These are phyloP conservation scores for Arabidopsis lyrata DNA, from an alignment of 441 rosid species.

Conservation along the genomic window DNA sequence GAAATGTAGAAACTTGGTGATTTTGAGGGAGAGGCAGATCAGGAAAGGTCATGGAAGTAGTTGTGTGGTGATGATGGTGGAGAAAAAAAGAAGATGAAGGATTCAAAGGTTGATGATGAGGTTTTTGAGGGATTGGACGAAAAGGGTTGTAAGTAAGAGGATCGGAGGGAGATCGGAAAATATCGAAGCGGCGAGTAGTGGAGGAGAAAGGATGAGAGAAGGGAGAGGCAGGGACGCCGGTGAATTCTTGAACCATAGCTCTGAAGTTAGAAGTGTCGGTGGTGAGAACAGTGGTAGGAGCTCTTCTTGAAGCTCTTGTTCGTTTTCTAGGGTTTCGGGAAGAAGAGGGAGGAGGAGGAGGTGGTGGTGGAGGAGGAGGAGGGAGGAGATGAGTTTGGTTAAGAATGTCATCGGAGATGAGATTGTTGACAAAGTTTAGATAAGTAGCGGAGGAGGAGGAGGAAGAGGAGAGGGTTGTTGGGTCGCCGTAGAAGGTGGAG, in stretches of 20 bases:
- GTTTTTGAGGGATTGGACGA: conserved; percentile 64
- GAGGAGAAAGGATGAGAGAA: conserved; percentile 69
- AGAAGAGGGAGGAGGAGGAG: conserved; percentile 22
- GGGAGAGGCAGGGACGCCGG: conserved; percentile 85
- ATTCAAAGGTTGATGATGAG: conserved; percentile 51
- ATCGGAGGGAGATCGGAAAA: conserved; percentile 56
- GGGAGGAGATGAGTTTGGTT: conserved; percentile 39
- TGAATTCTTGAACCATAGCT: conserved; percentile 95
- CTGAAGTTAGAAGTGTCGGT: conserved; percentile 93
- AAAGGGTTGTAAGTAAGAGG: conserved; percentile 50
- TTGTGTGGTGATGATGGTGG: conserved; percentile 21
- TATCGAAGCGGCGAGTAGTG: conserved; percentile 69
- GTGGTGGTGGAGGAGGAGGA: conserved; percentile 33
- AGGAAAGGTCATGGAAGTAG: conserved; percentile 45
- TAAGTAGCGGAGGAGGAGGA: conserved; percentile 42
- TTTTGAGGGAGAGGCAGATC: conserved; percentile 44
- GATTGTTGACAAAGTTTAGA: conserved; percentile 44
- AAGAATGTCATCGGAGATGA: conserved; percentile 41
- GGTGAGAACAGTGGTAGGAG: conserved; percentile 87
- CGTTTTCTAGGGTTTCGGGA: conserved; percentile 79
- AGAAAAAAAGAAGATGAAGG: conserved; percentile 37
- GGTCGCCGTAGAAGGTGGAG: conserved; percentile 38
- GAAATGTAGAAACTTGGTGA: conserved; percentile 56
- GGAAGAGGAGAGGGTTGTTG: conserved; percentile 50
- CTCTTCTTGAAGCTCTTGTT: conserved; percentile 86